Percentiles rank a stretch among this genome's conserved stretches.
phyloP scores from a whole-genome alignment of 176 grass and related monocot species.

The Zea mays region DNA sequence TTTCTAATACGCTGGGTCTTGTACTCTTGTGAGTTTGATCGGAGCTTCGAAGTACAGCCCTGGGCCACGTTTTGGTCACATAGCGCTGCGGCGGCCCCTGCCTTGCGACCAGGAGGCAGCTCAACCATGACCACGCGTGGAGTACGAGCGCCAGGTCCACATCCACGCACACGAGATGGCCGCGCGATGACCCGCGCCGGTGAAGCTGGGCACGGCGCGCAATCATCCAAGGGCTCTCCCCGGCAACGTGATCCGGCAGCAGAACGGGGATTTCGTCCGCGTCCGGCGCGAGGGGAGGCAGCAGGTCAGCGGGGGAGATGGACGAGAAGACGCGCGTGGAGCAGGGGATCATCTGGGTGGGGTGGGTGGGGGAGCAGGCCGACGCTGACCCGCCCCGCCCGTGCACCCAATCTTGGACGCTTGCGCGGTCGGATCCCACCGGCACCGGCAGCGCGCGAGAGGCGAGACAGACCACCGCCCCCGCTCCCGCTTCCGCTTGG shows the following conservation, averaged over 20 bases:
- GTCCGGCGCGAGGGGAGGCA: background rate
- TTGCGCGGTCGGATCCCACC: background rate
- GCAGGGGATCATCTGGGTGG: background rate
- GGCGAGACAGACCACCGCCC: background rate
- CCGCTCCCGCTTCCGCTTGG: background rate
- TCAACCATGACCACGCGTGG: background rate
- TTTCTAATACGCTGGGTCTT: no score
- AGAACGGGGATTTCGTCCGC: background rate
- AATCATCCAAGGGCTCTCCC: background rate
- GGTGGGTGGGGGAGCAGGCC: background rate
- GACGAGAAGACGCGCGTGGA: background rate
- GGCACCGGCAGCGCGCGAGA: background rate
- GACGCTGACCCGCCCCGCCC: background rate
- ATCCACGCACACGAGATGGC: no score
- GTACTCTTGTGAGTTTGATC: background rate
- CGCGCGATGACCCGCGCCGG: no score
- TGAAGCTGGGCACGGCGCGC: background rate
- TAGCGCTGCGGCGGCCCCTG: no score
- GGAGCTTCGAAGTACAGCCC: background rate
- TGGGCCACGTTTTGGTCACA: background rate
- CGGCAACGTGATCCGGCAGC: conserved; percentile 3
- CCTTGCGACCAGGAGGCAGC: no score
- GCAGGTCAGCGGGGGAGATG: background rate
- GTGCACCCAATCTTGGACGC: conserved; percentile 33
- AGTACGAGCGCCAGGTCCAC: background rate